These are phyloP conservation scores for Juncus inflexus DNA, from an alignment of 176 grass and related monocot species.

Conservation along the genomic window DNA sequence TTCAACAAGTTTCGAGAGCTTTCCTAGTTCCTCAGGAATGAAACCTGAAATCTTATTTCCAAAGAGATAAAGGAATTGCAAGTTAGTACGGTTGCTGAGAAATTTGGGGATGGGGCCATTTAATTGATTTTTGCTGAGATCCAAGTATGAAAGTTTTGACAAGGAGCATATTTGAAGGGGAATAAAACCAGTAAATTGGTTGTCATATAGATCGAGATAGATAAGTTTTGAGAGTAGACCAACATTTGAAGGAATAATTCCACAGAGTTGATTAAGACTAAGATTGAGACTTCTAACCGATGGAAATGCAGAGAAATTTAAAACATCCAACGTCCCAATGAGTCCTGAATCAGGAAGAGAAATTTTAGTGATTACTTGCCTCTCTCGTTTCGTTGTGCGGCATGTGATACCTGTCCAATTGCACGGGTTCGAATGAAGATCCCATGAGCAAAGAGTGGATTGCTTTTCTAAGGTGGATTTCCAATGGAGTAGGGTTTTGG, in stretches of 20 bases:
- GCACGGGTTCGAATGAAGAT: slow-evolving; percentile 2
- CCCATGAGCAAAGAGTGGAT: not conserved
- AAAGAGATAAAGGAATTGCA: not conserved
- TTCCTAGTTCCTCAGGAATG: slow-evolving; percentile 25
- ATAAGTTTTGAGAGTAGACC: not conserved
- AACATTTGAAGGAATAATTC: not conserved
- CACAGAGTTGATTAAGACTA: slow-evolving; percentile 14
- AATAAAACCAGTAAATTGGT: slow-evolving; percentile 17
- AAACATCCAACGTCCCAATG: not conserved
- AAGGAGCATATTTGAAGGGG: not conserved
- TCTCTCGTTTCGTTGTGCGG: not conserved
- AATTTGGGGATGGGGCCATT: slow-evolving; percentile 30
- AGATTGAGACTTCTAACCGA: slow-evolving; percentile 17
- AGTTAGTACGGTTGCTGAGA: slow-evolving; percentile 22
- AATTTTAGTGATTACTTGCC: slow-evolving; percentile 4
- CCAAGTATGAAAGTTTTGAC: not conserved
- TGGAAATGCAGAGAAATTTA: not conserved
- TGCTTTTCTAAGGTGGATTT: slow-evolving; percentile 1
- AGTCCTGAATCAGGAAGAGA: not conserved
- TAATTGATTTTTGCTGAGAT: not conserved
- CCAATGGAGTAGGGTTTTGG: not conserved
- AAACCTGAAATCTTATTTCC: slow-evolving; percentile 25
- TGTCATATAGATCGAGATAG: not conserved
- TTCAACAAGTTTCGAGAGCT: not conserved
- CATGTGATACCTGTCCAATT: slow-evolving; percentile 8